These are phyloP conservation scores for Hemisphaericaspora nanyangensis DNA, from an alignment of 805 yeast genomes.

Conservation along the genomic window DNA sequence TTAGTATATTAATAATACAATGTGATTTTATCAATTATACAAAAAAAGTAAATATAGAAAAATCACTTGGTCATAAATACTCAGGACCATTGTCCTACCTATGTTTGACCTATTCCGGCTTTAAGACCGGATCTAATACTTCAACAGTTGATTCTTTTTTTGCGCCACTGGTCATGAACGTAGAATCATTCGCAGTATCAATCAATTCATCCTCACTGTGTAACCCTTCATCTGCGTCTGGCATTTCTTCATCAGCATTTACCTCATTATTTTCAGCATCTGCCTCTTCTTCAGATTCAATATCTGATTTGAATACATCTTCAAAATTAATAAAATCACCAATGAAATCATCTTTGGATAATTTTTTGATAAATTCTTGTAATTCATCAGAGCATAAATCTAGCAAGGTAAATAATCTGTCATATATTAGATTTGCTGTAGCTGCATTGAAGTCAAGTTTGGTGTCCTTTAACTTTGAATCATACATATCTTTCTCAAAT, in stretches of 20 bases:
- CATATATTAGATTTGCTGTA: conserved; percentile 23
- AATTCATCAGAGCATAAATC: conserved; percentile 15
- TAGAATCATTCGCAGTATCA: conserved; percentile 1
- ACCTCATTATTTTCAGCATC: conserved; percentile 4
- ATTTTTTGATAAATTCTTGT: conserved; percentile 14
- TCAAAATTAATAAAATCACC: conserved; percentile 27
- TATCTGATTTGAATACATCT: conserved; percentile 11
- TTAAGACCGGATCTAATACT: conserved; percentile 19
- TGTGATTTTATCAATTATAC: no score
- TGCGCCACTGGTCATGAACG: neutral
- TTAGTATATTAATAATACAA: no score
- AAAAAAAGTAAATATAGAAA: no score
- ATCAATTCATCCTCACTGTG: conserved; percentile 8
- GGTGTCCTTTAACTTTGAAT: conserved; percentile 6
- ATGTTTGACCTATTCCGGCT: conserved; percentile 8
- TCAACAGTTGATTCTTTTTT: conserved; percentile 9
- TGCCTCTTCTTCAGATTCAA: conserved; percentile 5
- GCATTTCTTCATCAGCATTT: conserved; percentile 9
- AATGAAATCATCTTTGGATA: conserved; percentile 22
- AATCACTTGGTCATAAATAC: no score
- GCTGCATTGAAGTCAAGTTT: conserved; percentile 12
- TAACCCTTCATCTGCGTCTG: conserved; percentile 11
- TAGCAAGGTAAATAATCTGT: conserved; percentile 15
- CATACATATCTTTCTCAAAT: conserved; percentile 11
- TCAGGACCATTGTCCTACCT: no score